These are phyloP conservation scores for Suhomyces wounanorum DNA, from an alignment of 1,139 yeast genomes.

Conservation along the genomic window DNA sequence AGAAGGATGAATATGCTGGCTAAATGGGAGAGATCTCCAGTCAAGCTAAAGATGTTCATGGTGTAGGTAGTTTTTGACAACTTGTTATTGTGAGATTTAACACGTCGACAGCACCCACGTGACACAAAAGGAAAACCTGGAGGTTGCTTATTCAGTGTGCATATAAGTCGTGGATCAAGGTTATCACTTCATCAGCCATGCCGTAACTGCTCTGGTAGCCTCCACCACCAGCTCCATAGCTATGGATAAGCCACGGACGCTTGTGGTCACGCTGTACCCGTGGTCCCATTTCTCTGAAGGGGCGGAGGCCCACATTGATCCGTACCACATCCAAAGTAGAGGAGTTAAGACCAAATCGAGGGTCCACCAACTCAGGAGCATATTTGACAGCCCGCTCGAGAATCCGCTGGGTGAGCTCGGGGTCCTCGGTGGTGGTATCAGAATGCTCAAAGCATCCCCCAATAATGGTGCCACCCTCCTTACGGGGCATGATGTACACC, in stretches of 20 bases:
- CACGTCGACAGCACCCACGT: conserved; percentile 8
- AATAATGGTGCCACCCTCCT: conserved; percentile 55
- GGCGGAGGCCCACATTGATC: conserved; percentile 51
- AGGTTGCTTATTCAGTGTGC: not conserved
- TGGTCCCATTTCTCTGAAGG: conserved; percentile 47
- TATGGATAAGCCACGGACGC: conserved; percentile 43
- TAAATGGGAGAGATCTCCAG: conserved; percentile 82
- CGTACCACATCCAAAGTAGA: conserved; percentile 37
- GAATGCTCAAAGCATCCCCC: conserved; percentile 49
- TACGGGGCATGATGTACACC: conserved; percentile 53
- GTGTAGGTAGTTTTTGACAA: conserved; percentile 5
- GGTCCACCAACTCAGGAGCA: conserved; percentile 45
- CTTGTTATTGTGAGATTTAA: conserved; percentile 2
- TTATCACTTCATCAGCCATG: conserved; percentile 36
- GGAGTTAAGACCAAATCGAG: conserved; percentile 32
- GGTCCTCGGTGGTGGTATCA: conserved; percentile 31
- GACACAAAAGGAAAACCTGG: not conserved
- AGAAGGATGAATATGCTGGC: conserved; percentile 76
- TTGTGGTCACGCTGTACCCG: conserved; percentile 42
- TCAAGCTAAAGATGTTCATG: conserved; percentile 57
- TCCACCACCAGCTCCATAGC: conserved; percentile 51
- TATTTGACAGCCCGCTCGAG: conserved; percentile 41
- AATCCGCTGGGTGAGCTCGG: conserved; percentile 40
- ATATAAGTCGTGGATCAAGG: conserved; percentile 1
- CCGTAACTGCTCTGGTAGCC: conserved; percentile 53